These are phyloP conservation scores for Syncephalis fuscata DNA, from an alignment of 371 early-diverging fungal genomes.

Conservation along the genomic window DNA sequence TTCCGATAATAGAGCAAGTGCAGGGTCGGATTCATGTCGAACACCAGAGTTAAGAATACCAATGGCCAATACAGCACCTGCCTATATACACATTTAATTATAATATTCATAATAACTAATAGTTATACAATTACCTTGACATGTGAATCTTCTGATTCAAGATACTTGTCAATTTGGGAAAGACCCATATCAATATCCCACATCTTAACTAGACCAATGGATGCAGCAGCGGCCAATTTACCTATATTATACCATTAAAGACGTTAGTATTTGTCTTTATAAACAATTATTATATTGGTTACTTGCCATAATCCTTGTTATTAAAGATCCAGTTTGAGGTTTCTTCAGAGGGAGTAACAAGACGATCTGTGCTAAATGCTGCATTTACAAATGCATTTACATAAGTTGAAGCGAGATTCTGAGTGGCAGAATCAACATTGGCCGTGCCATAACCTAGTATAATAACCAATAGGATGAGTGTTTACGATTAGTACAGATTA, in stretches of 20 bases:
- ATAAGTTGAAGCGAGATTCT: slow-evolving; percentile 90
- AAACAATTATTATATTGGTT: slow-evolving; percentile 1
- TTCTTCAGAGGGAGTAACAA: slow-evolving; percentile 67
- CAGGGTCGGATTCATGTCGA: slow-evolving; percentile 83
- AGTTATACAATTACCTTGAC: slow-evolving; percentile 36
- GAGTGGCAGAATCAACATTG: slow-evolving; percentile 82
- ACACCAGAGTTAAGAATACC: slow-evolving; percentile 84
- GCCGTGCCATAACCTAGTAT: slow-evolving; percentile 14
- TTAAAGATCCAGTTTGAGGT: slow-evolving; percentile 82
- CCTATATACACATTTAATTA: slow-evolving; percentile 16
- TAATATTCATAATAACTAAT: not conserved
- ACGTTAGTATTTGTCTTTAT: not conserved
- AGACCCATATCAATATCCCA: slow-evolving; percentile 92
- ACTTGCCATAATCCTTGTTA: slow-evolving; percentile 78
- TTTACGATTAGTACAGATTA: too few species aligned
- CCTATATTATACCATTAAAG: slow-evolving; percentile 10
- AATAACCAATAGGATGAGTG: not conserved
- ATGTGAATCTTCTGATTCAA: slow-evolving; percentile 73
- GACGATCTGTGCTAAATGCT: slow-evolving; percentile 88
- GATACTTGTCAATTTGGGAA: slow-evolving; percentile 81
- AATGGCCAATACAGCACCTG: slow-evolving; percentile 91
- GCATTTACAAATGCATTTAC: slow-evolving; percentile 97
- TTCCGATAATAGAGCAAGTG: slow-evolving; percentile 79
- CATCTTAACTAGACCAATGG: slow-evolving; percentile 75
- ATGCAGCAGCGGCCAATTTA: slow-evolving; percentile 90